Conservation (phyloP, 2,329 filamentous ascomycete genomes). For the Fusarium xyrophilum region DNA sequence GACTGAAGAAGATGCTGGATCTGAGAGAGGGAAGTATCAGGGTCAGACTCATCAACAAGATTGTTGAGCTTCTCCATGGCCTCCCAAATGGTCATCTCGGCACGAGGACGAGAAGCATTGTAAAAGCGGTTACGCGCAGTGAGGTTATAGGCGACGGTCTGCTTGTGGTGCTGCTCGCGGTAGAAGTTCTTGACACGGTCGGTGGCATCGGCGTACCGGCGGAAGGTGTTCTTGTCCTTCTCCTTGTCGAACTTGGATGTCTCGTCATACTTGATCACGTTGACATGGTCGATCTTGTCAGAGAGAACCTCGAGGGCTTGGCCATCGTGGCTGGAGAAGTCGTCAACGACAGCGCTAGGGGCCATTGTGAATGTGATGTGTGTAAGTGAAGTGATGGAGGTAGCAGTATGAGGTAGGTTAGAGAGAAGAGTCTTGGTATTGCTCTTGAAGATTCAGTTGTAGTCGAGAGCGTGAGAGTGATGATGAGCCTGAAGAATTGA, state of each 20-base stretch:
- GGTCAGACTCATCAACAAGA: constrained; percentile 88
- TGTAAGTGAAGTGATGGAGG: constrained; percentile 21
- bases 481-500: constrained; percentile 21
- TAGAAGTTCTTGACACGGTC: constrained; percentile 89
- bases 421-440: neutral
- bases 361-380: constrained; percentile 37
- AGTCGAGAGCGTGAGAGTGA: constrained; percentile 1
- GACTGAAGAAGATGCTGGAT: constrained; percentile 90
- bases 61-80: constrained; percentile 93
- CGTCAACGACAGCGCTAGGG: constrained; percentile 37
- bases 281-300: constrained; percentile 59
- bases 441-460: neutral
- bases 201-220: constrained; percentile 83
- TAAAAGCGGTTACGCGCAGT: constrained; percentile 69
- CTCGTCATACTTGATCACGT: constrained; percentile 58
- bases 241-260: constrained; percentile 72
- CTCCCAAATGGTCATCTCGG: constrained; percentile 86
- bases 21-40: constrained; percentile 84
- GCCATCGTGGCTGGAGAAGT: constrained; percentile 35
- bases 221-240: constrained; percentile 82
- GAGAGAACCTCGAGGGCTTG: constrained; percentile 57
- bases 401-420: neutral
- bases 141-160: constrained; percentile 85
- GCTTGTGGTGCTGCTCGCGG: constrained; percentile 72
- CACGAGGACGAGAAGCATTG: constrained; percentile 64